A percentile compares a stretch with the other conserved stretches of the same genome.
Conservation (phyloP, 2,329 filamentous ascomycete genomes). For the Onygenales sp. region DNA sequence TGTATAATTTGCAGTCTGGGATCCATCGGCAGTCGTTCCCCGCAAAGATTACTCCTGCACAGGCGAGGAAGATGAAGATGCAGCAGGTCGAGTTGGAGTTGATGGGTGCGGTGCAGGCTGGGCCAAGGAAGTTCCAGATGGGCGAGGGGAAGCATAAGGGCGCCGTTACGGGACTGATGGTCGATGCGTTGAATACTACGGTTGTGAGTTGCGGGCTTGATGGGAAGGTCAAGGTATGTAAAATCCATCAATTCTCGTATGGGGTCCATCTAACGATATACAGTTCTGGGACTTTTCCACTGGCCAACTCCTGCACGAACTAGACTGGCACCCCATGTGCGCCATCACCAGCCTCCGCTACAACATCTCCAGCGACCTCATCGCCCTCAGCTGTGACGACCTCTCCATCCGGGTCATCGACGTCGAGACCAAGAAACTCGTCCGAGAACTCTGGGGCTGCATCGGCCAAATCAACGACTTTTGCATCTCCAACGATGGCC, state of each 20-base stretch:
- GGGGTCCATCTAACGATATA: background rate
- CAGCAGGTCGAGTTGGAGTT: constrained; percentile 43
- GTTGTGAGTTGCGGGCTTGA: constrained; percentile 82
- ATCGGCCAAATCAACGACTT: constrained; percentile 66
- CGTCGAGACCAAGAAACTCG: constrained; percentile 77
- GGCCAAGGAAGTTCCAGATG: constrained; percentile 27
- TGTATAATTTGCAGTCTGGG: constrained; percentile 95
- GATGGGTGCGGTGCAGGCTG: constrained; percentile 45
- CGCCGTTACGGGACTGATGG: constrained; percentile 72
- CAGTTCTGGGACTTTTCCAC: constrained; percentile 91
- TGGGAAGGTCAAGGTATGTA: constrained; percentile 66
- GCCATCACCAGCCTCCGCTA: constrained; percentile 69
- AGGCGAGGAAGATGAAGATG: constrained; percentile 66
- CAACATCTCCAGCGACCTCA: constrained; percentile 71
- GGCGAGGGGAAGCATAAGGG: constrained; percentile 66
- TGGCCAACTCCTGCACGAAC: constrained; percentile 66
- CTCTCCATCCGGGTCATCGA: constrained; percentile 81
- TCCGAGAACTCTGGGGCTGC: constrained; percentile 86
- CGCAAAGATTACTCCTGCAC: constrained; percentile 63
- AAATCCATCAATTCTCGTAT: background rate
- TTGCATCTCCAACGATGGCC: constrained; percentile 82
- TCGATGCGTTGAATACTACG: constrained; percentile 80
- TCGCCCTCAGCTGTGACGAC: constrained; percentile 85
- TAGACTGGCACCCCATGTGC: constrained; percentile 73
- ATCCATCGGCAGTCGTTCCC: constrained; percentile 82